A percentile compares a stretch with the other conserved stretches of the same genome.
These are phyloP conservation scores for Cystobasidium sp. DNA, from an alignment of 1,284 basidiomycete genomes.

Conservation along the genomic window DNA sequence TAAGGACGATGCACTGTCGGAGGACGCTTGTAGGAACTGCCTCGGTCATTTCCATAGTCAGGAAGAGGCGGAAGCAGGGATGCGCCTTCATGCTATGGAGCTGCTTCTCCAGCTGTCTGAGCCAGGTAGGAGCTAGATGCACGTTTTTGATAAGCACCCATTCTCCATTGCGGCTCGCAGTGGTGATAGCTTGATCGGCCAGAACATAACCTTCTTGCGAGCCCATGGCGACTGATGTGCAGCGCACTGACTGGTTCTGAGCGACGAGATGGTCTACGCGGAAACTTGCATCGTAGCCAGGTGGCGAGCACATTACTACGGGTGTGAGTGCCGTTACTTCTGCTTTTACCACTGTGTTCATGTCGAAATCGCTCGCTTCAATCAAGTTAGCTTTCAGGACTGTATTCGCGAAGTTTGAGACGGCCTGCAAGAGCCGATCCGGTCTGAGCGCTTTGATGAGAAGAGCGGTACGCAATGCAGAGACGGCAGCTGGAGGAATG, in stretches of 20 bases:
- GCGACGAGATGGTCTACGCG: conserved; percentile 86
- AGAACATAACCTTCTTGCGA: conserved; percentile 93
- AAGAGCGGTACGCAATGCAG: conserved; percentile 67
- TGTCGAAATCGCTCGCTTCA: conserved; percentile 70
- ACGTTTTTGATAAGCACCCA: conserved; percentile 95
- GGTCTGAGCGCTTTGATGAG: conserved; percentile 88
- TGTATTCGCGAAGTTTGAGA: conserved; percentile 70
- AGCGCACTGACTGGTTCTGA: conserved; percentile 69
- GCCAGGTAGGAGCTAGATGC: conserved; percentile 89
- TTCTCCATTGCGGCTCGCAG: conserved; percentile 83
- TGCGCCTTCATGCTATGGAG: conserved; percentile 82
- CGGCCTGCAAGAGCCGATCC: conserved; percentile 82
- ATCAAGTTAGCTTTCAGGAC: conserved; percentile 83
- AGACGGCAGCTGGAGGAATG: not conserved
- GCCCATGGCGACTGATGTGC: conserved; percentile 93
- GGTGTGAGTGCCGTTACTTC: conserved; percentile 81
- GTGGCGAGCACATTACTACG: conserved; percentile 85
- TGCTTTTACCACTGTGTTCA: conserved; percentile 73
- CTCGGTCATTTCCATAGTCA: conserved; percentile 93
- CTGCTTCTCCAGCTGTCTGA: conserved; percentile 92
- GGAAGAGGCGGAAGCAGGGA: conserved; percentile 88
- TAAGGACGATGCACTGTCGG: conserved; percentile 88
- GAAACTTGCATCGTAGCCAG: conserved; percentile 96
- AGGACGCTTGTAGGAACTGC: conserved; percentile 93
- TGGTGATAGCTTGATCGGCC: conserved; percentile 90